phyloP scores from a whole-genome alignment of 108 stramenopile species.

The Thalassiosira profunda region DNA sequence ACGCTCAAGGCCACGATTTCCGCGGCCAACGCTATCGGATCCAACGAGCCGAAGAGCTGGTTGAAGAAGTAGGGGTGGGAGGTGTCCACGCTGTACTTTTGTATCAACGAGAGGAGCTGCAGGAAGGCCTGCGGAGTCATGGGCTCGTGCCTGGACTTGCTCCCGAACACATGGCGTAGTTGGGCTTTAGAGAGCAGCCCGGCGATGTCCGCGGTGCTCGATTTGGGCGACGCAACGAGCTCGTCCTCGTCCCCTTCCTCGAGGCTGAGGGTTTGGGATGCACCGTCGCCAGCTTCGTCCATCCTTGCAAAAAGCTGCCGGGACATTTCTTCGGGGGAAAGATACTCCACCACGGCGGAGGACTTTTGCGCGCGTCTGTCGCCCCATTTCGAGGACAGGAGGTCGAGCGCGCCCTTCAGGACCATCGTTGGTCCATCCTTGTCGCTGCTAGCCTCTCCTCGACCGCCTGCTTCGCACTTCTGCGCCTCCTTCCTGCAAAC shows the following conservation, averaged over 20 bases:
- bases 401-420: constrained; percentile 20
- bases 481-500: no score
- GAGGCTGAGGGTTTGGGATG: constrained; percentile 5
- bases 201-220: constrained; percentile 6
- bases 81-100: constrained; percentile 53
- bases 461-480: no score
- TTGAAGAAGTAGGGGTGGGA: constrained; percentile 63
- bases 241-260: background rate
- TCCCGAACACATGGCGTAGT: background rate
- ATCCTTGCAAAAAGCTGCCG: constrained; percentile 25
- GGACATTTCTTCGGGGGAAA: constrained; percentile 37
- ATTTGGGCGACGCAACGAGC: background rate
- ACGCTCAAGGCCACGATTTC: constrained; percentile 41
- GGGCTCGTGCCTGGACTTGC: background rate
- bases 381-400: constrained; percentile 31
- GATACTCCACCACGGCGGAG: constrained; percentile 29
- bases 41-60: constrained; percentile 60
- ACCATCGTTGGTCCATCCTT: constrained; percentile 35
- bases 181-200: background rate
- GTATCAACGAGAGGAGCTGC: constrained; percentile 33
- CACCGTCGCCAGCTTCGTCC: background rate
- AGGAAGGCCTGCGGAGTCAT: constrained; percentile 18
- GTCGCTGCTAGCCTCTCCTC: no score
- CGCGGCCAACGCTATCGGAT: constrained; percentile 54
- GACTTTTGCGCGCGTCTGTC: background rate